Percentiles rank a stretch among this genome's conserved stretches.
phyloP scores from a whole-genome alignment of 1,139 yeast genomes.

The Arxiozyma heterogenica region DNA sequence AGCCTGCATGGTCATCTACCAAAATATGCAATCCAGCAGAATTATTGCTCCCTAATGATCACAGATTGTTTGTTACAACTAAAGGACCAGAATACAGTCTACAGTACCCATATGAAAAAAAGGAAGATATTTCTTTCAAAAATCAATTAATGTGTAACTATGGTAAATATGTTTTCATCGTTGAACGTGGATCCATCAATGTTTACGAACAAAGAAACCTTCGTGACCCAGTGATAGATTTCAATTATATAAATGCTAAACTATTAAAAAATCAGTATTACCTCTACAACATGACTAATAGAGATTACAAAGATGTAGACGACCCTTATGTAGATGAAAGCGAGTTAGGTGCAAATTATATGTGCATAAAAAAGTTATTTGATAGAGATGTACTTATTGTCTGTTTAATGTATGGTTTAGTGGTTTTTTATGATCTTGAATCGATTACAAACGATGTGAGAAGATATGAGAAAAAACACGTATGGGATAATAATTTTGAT shows the following conservation, averaged over 20 bases:
- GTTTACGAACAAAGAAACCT: not conserved
- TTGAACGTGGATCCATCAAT: not conserved
- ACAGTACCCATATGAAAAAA: not conserved
- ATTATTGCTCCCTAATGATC: conserved; percentile 14
- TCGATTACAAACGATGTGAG: not conserved
- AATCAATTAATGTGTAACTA: conserved; percentile 12
- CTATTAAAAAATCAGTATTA: not conserved
- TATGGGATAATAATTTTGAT: not conserved
- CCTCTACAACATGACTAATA: not conserved
- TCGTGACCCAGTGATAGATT: not conserved
- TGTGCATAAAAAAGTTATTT: conserved; percentile 13
- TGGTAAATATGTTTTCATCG: conserved; percentile 10
- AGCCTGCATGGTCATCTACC: conserved; percentile 21
- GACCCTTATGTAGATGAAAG: not conserved
- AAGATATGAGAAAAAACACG: not conserved
- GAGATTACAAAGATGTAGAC: not conserved
- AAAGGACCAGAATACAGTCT: conserved; percentile 1
- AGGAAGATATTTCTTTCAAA: conserved; percentile 3
- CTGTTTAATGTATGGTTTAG: conserved; percentile 12
- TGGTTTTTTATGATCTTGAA: conserved; percentile 5
- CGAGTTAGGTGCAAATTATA: conserved; percentile 7
- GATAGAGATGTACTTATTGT: conserved; percentile 13
- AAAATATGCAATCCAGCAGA: conserved; percentile 17
- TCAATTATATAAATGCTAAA: not conserved
- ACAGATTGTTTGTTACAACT: conserved; percentile 13